Evolutionary conservation across 768 basidiomycete genomes (phyloP).

Genomic region (Artomyces pyxidatus): DNA sequence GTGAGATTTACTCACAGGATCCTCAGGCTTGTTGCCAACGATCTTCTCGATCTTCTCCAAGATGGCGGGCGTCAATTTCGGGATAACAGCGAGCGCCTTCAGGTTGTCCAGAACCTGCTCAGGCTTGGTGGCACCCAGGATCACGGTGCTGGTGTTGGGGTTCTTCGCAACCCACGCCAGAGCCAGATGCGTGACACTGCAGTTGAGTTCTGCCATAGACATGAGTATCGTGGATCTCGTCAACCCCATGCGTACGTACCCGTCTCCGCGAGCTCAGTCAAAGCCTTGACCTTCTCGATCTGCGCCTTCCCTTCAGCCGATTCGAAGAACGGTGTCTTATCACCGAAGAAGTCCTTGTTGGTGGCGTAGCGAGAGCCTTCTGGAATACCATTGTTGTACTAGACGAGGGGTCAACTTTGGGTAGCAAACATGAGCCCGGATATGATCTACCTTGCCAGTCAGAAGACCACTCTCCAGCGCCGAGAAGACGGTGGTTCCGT

Average conservation of each 20-base stretch:
- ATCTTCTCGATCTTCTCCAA: conserved; percentile 44
- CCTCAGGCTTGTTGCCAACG: conserved; percentile 32
- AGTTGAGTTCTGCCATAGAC: conserved; percentile 32
- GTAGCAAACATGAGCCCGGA: too few species aligned
- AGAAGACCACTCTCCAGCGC: conserved; percentile 47
- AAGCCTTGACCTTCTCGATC: conserved; percentile 40
- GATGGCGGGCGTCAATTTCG: conserved; percentile 45
- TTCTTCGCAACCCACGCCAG: conserved; percentile 48
- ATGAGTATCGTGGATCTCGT: neutral
- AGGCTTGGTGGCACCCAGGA: conserved; percentile 40
- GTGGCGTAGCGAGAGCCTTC: conserved; percentile 41
- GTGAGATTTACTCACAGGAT: neutral
- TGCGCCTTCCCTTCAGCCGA: conserved; percentile 34
- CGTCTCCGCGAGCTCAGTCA: conserved; percentile 37
- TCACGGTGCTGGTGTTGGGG: conserved; percentile 38
- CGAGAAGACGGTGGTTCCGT: conserved; percentile 47
- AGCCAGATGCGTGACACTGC: conserved; percentile 40
- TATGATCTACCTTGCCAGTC: conserved; percentile 49
- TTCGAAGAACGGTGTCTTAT: conserved; percentile 34
- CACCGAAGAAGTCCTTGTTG: conserved; percentile 39
- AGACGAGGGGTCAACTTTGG: neutral
- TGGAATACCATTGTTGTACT: conserved; percentile 47
- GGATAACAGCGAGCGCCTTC: conserved; percentile 43
- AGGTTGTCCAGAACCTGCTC: conserved; percentile 43
- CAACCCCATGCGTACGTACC: conserved; percentile 17